These are phyloP conservation scores for Mycosarcoma maydis DNA, from an alignment of 1,284 basidiomycete genomes.

Conservation along the genomic window DNA sequence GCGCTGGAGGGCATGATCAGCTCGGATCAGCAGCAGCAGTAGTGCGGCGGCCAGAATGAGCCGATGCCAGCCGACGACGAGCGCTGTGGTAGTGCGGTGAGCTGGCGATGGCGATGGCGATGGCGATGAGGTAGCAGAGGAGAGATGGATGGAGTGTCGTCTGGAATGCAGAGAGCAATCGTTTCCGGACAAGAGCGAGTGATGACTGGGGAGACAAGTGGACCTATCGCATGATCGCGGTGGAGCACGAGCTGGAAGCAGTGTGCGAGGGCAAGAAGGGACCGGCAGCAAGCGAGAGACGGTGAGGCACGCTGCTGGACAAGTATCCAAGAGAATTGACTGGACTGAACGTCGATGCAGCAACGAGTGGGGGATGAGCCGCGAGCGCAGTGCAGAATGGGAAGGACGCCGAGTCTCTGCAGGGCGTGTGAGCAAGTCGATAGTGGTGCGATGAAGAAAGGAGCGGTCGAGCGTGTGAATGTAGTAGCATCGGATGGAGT, in stretches of 20 bases:
- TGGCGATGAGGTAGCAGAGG: not conserved
- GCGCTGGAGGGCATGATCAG: slow-evolving; percentile 46
- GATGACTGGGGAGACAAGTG: not conserved
- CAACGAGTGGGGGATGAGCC: too few relatives aligned
- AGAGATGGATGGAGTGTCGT: not conserved
- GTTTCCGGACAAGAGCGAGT: not conserved
- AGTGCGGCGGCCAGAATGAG: slow-evolving; percentile 8
- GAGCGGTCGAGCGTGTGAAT: too few relatives aligned
- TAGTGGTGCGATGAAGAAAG: too few relatives aligned
- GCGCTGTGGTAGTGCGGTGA: slow-evolving; percentile 15
- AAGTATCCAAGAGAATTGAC: too few relatives aligned
- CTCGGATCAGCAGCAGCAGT: slow-evolving; percentile 18
- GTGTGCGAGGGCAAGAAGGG: not conserved
- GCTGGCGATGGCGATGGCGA: slow-evolving; percentile 10
- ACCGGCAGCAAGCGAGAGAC: not conserved
- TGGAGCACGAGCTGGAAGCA: slow-evolving; percentile 6
- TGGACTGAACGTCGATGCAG: too few relatives aligned
- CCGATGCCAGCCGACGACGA: slow-evolving; percentile 18
- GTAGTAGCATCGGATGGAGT: too few relatives aligned
- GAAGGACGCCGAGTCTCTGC: too few relatives aligned
- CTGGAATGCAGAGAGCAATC: not conserved
- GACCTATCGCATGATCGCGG: slow-evolving; percentile 26
- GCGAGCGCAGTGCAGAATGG: too few relatives aligned
- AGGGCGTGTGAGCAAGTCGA: too few relatives aligned
- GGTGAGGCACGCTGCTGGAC: not conserved